Percentiles rank a stretch among this genome's conserved stretches.
These are phyloP conservation scores for Hyaloscypha finlandica DNA, from an alignment of 495 filamentous ascomycete species.

Conservation along the genomic window DNA sequence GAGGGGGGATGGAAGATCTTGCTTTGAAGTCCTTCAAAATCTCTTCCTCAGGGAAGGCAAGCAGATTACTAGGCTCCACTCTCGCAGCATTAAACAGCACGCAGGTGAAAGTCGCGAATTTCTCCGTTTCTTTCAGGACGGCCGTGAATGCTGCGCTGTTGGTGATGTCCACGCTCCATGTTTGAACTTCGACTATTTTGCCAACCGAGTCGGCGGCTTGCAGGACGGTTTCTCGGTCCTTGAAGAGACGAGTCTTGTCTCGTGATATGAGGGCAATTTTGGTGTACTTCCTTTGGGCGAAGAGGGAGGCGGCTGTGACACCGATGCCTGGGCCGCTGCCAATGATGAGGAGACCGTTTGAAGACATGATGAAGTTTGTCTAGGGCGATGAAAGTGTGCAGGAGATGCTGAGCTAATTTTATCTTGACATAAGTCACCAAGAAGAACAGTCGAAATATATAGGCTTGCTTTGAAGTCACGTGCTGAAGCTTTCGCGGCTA, in stretches of 20 bases:
- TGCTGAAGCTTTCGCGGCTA: background rate
- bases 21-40: conserved; percentile 45
- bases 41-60: conserved; percentile 35
- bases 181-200: conserved; percentile 32
- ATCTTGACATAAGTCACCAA: too few relatives aligned
- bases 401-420: too few relatives aligned
- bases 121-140: conserved; percentile 32
- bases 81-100: conserved; percentile 47
- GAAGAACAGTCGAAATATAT: conserved; percentile 1
- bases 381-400: background rate
- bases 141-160: conserved; percentile 29
- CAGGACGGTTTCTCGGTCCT: conserved; percentile 36
- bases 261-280: conserved; percentile 44
- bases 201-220: conserved; percentile 18
- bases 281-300: conserved; percentile 40
- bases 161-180: conserved; percentile 38
- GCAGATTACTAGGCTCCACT: conserved; percentile 33
- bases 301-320: conserved; percentile 36
- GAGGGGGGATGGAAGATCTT: background rate
- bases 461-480: background rate
- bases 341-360: conserved; percentile 36
- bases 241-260: conserved; percentile 34
- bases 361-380: background rate
- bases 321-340: conserved; percentile 48
- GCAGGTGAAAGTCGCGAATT: conserved; percentile 35